These are phyloP conservation scores for Botrytis fragariae DNA, from an alignment of 2,329 filamentous ascomycete species.

Conservation along the genomic window DNA sequence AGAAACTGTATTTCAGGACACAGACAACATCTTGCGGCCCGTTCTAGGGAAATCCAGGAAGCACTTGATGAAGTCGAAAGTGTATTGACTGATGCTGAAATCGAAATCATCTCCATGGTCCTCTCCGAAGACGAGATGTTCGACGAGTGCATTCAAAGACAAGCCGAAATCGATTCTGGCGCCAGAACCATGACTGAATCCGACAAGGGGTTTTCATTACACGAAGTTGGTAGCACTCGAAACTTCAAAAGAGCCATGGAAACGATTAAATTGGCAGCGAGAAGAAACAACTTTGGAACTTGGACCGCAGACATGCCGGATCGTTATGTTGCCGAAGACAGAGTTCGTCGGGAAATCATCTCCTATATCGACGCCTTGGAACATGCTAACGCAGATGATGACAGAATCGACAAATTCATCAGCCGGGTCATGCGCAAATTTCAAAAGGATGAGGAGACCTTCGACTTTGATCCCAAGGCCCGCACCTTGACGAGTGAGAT, in stretches of 20 bases:
- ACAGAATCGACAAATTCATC: not conserved
- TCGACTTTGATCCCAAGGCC: not conserved
- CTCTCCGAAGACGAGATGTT: not conserved
- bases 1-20: not conserved
- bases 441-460: not conserved
- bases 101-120: accelerated
- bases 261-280: not conserved
- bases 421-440: not conserved
- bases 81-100: not conserved
- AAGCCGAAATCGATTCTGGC: slow-evolving; percentile 9
- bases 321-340: not conserved
- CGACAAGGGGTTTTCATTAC: not conserved
- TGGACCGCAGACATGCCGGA: not conserved
- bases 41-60: accelerated
- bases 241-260: not conserved
- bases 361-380: not conserved
- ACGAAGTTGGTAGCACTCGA: accelerated
- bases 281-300: not conserved
- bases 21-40: accelerated
- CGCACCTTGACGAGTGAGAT: accelerated
- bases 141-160: not conserved
- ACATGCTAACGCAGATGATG: accelerated
- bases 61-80: too few relatives aligned
- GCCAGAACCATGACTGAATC: not conserved
- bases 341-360: not conserved